Evolutionary conservation across 768 basidiomycete genomes (phyloP), one percentile per base, ranked within the genome.

Genomic region (Hygrocybe coccinea): DNA sequence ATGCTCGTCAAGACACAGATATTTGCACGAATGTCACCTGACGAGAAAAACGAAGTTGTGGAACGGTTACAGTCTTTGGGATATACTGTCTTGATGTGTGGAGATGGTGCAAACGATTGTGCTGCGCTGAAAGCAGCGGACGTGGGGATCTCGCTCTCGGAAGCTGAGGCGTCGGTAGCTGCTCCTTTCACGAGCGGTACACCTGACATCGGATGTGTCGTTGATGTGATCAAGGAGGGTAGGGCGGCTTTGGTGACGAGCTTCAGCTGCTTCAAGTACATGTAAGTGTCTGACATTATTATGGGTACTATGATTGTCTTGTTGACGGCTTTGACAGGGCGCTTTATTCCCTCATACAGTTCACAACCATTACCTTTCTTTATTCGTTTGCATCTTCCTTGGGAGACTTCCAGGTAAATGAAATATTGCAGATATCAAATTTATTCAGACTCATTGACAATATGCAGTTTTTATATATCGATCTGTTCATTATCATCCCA

Each of bases 231-330:
- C 74, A 92, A 87, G 65, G 95, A 99, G 67, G 97, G 97, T 7
- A 80, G 97, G 43, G 91, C 93, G 7, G 95, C 97, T 1, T 76
- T 99, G 52, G 95, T 97, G 52, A 98, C 97, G 1, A 95, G 93
- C 69, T 99, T 99, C 72, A 95, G 93, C 61, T 98, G 95, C 74
- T 99, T 99, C 84, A 99, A 99, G 72, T 99, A 97, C 66, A 99
- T 99, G 95, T 95, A 63, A 70, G 91, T 77, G 35, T n/a, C 24
- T 4, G 14, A 33, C 19, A 44, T 12, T 38, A 35, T 38, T 29
- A 45, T 19, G 39, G 19, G n/a, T 29, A 33, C 21, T 17, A 8
- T 10, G 15, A 4, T 10, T 44, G 24, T 21, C 5, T 25, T 34
- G 62, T 60, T 39, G 67, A 50, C 49, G 52, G 52, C 44, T 39